Percentiles rank a stretch among this genome's conserved stretches.
Conservation (phyloP, 495 filamentous ascomycete genomes). For the Corynascus novoguineensis region DNA sequence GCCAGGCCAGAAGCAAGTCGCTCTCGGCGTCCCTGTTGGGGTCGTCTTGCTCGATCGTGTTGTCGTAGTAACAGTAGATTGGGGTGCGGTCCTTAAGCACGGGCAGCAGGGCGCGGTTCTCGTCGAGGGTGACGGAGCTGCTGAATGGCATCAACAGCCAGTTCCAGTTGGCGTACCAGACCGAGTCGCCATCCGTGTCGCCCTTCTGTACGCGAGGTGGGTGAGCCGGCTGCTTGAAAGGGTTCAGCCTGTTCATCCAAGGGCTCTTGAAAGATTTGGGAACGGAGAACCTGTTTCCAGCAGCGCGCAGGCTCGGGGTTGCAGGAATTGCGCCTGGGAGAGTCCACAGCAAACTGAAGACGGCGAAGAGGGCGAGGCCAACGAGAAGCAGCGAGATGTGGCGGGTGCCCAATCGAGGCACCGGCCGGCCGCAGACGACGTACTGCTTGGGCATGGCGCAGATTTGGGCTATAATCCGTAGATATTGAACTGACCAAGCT, state of each 20-base stretch:
- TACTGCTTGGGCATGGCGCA: conserved; percentile 48
- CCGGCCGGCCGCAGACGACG: conserved; percentile 40
- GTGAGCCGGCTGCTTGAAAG: conserved; percentile 68
- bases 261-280: conserved; percentile 42
- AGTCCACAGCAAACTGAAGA: conserved; percentile 46
- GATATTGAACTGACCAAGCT: too few relatives aligned
- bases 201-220: conserved; percentile 67
- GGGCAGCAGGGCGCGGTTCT: conserved; percentile 80
- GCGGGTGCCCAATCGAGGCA: conserved; percentile 40
- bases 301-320: conserved; percentile 32
- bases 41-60: conserved; percentile 55
- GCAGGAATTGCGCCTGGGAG: conserved; percentile 40
- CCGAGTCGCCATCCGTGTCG: conserved; percentile 68
- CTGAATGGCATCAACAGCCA: conserved; percentile 85
- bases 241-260: conserved; percentile 42
- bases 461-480: too few relatives aligned
- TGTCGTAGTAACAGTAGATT: conserved; percentile 93
- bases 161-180: conserved; percentile 83
- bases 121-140: conserved; percentile 75
- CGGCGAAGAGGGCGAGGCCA: conserved; percentile 37
- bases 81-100: conserved; percentile 63
- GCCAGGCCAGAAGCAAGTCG: conserved; percentile 77
- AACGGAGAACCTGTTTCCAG: conserved; percentile 40
- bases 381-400: conserved; percentile 43
- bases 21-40: conserved; percentile 63